phyloP scores from a whole-genome alignment of 2,329 filamentous ascomycete genomes.

The Fusarium nurragi region DNA sequence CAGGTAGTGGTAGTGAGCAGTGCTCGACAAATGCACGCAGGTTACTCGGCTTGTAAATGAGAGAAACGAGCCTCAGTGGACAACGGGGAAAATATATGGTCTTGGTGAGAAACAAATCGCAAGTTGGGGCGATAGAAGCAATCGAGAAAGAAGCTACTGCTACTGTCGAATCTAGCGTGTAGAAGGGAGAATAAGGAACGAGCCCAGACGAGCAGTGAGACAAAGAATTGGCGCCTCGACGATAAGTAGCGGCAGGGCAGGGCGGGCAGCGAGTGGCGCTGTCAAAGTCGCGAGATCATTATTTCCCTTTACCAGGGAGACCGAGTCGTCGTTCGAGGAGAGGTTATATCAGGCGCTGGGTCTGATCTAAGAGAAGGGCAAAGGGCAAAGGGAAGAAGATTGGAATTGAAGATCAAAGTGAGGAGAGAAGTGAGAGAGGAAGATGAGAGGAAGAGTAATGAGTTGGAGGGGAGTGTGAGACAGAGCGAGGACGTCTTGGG shows the following conservation, averaged over 20 bases:
- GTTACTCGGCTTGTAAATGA: conserved; percentile 19
- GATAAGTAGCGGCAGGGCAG: conserved; percentile 40
- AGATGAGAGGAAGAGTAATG: conserved; percentile 35
- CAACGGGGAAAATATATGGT: background rate
- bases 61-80: conserved; percentile 21
- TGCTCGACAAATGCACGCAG: conserved; percentile 28
- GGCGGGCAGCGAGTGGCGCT: conserved; percentile 40
- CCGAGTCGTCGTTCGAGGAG: conserved; percentile 35
- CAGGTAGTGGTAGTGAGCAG: conserved; percentile 22
- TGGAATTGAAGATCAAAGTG: conserved; percentile 40
- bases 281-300: conserved; percentile 45
- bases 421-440: conserved; percentile 34
- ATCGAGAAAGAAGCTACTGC: conserved; percentile 31
- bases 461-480: conserved; percentile 35
- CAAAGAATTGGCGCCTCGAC: conserved; percentile 47
- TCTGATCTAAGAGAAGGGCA: conserved; percentile 20
- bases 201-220: conserved; percentile 45
- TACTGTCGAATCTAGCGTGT: conserved; percentile 41
- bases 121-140: conserved; percentile 25
- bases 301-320: conserved; percentile 37
- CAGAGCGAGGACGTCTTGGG: conserved; percentile 37
- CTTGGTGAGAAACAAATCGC: conserved; percentile 14
- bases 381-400: conserved; percentile 22
- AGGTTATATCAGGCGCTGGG: conserved; percentile 34
- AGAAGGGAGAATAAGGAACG: conserved; percentile 43